Evolutionary conservation across 352 stramenopile species (phyloP).

Genomic region (Phytophthora meadii): DNA sequence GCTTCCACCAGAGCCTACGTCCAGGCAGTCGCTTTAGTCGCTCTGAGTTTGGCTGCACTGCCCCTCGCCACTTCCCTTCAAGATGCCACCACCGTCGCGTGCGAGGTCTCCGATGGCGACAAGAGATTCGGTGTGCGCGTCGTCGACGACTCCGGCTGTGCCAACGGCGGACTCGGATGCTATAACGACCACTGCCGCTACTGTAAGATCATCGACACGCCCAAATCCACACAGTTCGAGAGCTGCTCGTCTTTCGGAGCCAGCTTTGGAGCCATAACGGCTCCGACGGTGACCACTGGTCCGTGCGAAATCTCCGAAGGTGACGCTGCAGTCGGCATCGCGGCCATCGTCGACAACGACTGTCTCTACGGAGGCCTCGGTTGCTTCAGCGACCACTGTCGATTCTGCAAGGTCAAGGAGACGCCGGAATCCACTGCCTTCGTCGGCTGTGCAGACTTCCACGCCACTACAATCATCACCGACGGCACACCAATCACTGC

Average conservation of each 20-base stretch:
- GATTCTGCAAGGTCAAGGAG: slow-evolving; percentile 46
- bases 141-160: slow-evolving; percentile 33
- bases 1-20: slow-evolving; percentile 26
- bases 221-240: slow-evolving; percentile 41
- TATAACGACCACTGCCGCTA: slow-evolving; percentile 46
- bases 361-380: slow-evolving; percentile 48
- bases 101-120: slow-evolving; percentile 31
- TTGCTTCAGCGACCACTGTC: slow-evolving; percentile 48
- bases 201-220: slow-evolving; percentile 44
- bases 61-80: slow-evolving; percentile 9
- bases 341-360: slow-evolving; percentile 28
- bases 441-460: slow-evolving; percentile 20
- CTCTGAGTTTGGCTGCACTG: slow-evolving; percentile 17
- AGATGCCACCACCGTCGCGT: slow-evolving; percentile 1
- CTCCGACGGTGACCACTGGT: slow-evolving; percentile 21
- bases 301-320: slow-evolving; percentile 31
- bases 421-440: slow-evolving; percentile 40
- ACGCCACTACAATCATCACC: slow-evolving; percentile 19
- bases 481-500: slow-evolving; percentile 9
- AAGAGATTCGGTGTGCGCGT: slow-evolving; percentile 40
- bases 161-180: slow-evolving; percentile 43
- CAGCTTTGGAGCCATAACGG: slow-evolving; percentile 23
- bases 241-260: slow-evolving; percentile 41
- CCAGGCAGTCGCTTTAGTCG: slow-evolving; percentile 21
- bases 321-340: slow-evolving; percentile 39